A percentile compares a stretch with the other conserved stretches of the same genome.
Conservation (phyloP, 805 yeast genomes). For the Metschnikowia proteae region DNA sequence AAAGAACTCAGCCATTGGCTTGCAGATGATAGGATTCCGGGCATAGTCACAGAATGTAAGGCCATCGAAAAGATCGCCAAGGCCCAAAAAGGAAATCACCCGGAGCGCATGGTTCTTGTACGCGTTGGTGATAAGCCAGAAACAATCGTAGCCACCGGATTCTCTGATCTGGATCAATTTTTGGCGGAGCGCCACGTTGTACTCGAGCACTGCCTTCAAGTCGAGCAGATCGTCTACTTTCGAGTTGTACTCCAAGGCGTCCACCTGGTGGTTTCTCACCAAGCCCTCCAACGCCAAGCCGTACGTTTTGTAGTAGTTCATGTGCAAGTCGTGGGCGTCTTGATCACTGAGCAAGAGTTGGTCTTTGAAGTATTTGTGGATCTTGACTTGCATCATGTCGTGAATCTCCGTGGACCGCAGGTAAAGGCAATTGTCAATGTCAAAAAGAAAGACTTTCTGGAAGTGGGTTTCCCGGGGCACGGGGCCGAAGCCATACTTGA, state of each 20-base stretch:
- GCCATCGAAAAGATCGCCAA: slow-evolving; percentile 94
- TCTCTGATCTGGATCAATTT: slow-evolving; percentile 45
- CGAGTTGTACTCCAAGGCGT: slow-evolving; percentile 83
- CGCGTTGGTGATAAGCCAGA: slow-evolving; percentile 95
- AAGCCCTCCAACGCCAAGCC: slow-evolving; percentile 94
- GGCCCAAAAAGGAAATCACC: slow-evolving; percentile 72
- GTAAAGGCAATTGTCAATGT: slow-evolving; percentile 91
- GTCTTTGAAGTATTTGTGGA: slow-evolving; percentile 74
- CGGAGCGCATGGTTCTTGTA: slow-evolving; percentile 86
- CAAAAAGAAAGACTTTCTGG: slow-evolving; percentile 64
- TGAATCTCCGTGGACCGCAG: slow-evolving; percentile 70
- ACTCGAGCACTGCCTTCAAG: slow-evolving; percentile 68
- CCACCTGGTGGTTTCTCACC: slow-evolving; percentile 62
- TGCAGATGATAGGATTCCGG: slow-evolving; percentile 68
- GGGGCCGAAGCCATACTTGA: slow-evolving; percentile 21
- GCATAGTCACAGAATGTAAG: slow-evolving; percentile 88
- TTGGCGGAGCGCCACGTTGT: slow-evolving; percentile 52
- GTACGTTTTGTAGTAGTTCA: slow-evolving; percentile 74
- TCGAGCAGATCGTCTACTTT: slow-evolving; percentile 93
- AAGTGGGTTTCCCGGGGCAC: slow-evolving; percentile 10
- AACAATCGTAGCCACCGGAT: slow-evolving; percentile 52
- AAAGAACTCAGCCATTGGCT: slow-evolving; percentile 78
- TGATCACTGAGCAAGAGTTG: slow-evolving; percentile 59
- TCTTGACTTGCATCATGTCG: slow-evolving; percentile 82
- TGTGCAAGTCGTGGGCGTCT: slow-evolving; percentile 70